Percentiles rank a stretch among this genome's conserved stretches.
phyloP scores from a whole-genome alignment of 1,284 basidiomycete genomes.

The Cerioporus squamosus region DNA sequence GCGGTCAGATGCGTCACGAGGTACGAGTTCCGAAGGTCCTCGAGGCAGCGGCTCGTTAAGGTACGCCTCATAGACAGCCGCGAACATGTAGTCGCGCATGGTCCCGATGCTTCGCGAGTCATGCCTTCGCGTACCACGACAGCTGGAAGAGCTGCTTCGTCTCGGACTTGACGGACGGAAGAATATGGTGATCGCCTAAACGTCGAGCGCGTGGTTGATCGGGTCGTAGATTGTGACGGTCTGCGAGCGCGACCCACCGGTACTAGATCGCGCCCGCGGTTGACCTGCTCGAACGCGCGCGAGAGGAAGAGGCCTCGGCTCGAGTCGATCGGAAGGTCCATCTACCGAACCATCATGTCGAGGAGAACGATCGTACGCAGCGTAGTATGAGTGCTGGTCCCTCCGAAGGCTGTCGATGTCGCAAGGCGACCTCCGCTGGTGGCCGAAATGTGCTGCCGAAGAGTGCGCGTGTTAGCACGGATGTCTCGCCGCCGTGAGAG shows the following conservation, averaged over 20 bases:
- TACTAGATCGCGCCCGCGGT: slow-evolving; percentile 85
- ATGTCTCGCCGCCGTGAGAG: too few relatives aligned
- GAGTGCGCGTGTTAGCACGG: too few relatives aligned
- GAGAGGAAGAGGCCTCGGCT: slow-evolving; percentile 94
- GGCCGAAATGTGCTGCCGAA: too few relatives aligned
- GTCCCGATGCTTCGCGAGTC: slow-evolving; percentile 90
- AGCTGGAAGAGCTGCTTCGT: slow-evolving; percentile 86
- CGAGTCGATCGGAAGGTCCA: slow-evolving; percentile 94
- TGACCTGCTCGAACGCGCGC: slow-evolving; percentile 88
- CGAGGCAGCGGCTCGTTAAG: slow-evolving; percentile 89
- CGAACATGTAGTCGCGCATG: slow-evolving; percentile 92
- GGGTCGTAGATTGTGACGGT: slow-evolving; percentile 81
- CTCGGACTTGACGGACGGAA: slow-evolving; percentile 92
- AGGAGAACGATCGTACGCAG: slow-evolving; percentile 96
- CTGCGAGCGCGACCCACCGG: slow-evolving; percentile 87
- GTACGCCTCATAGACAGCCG: slow-evolving; percentile 92
- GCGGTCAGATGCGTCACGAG: slow-evolving; percentile 91
- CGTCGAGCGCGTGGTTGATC: slow-evolving; percentile 96
- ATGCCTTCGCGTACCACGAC: slow-evolving; percentile 89
- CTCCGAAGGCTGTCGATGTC: too few relatives aligned
- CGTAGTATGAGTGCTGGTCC: too few relatives aligned
- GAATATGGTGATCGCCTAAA: slow-evolving; percentile 94
- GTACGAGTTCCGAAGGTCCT: slow-evolving; percentile 93
- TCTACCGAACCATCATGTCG: slow-evolving; percentile 98
- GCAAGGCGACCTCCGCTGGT: too few relatives aligned